Percentiles rank a stretch among this genome's conserved stretches.
Evolutionary conservation across 495 filamentous ascomycete genomes (phyloP).

Genomic region (Physcia stellaris): DNA sequence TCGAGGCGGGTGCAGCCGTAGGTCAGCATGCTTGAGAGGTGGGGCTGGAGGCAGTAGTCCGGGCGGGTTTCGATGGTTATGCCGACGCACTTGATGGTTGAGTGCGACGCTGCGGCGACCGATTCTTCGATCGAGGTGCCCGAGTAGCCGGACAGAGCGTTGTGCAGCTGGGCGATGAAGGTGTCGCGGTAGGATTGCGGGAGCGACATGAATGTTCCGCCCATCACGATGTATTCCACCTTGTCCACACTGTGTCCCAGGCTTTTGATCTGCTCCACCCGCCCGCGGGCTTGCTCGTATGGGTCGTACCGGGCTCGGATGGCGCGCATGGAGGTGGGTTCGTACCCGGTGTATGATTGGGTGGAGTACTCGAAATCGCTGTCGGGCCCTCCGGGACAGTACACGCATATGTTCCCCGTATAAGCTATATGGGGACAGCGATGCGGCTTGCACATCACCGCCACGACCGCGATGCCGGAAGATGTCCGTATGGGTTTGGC

Average conservation of each 20-base stretch:
- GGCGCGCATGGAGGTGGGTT: conserved; percentile 95
- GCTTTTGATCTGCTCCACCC: conserved; percentile 90
- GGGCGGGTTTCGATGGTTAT: conserved; percentile 97
- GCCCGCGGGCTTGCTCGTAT: conserved; percentile 89
- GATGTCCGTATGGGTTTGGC: conserved; percentile 94
- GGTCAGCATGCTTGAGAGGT: conserved; percentile 84
- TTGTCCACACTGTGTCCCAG: conserved; percentile 96
- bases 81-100: conserved; percentile 89
- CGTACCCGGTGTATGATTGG: conserved; percentile 95
- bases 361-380: conserved; percentile 98
- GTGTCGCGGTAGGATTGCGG: conserved; percentile 75
- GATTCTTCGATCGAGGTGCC: conserved; percentile 89
- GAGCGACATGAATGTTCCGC: conserved; percentile 96
- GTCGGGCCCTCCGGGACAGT: conserved; percentile 93
- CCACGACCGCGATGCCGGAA: conserved; percentile 96
- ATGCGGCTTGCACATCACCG: conserved; percentile 99
- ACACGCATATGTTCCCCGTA: conserved; percentile 97
- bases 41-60: conserved; percentile 87
- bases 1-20: conserved; percentile 95
- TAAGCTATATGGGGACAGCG: conserved; percentile 95
- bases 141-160: conserved; percentile 86
- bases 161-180: conserved; percentile 92
- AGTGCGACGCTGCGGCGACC: conserved; percentile 82
- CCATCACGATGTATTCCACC: conserved; percentile 99
- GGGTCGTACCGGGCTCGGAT: conserved; percentile 96